Evolutionary conservation across 2,329 filamentous ascomycete species (phyloP), one percentile per base, ranked within the genome.

Genomic region (Fusarium nelsonii): DNA sequence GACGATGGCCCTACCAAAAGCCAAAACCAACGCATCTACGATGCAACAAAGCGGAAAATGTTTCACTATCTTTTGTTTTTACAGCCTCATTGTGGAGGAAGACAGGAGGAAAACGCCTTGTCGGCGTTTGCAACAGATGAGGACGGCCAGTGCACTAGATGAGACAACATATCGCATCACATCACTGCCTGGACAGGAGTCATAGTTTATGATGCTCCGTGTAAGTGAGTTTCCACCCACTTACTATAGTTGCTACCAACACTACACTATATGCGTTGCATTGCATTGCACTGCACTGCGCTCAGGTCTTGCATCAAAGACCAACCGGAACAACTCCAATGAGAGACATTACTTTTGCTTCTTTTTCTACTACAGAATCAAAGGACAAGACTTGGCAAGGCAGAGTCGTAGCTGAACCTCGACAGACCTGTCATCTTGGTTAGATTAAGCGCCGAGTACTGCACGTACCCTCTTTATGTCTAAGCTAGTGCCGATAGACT

Each of bases 1-100:
- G 33, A 58, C 40, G 55, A 60, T 58, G 66, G 57, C 54, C 66
- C 59, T 68, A 41, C 52, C 59, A 36, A 44, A 63, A 67, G 65
- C 65, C 65, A 69, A 30, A 58, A 40, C 65, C 65, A 69, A 49
- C 53, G 18, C 39, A 57, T 57, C 39, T 37, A 61, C n/a, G 37
- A 34, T 40, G 50, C 48, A 59, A 60, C 39, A 51, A 39, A 49
- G 51, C 15, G 32, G 28, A 20, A 62, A 39, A 63, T 51, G 61
- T 53, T 69, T 69, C 48, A 46, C 36, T 30, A 18, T 43, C 20
- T 40, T 23, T 28, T 60, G 32, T 43, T 36, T n/a, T 50, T 43
- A 62, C 44, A 65, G 57, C 65, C 65, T 63, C 65, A 41, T n/a
- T 30, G 48, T 54, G 37, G 56, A 33, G 15, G 40, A 39, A 7